Base-by-base conservation (phyloP, 805 yeast species). In the Suhomyces canberraensis region DNA sequence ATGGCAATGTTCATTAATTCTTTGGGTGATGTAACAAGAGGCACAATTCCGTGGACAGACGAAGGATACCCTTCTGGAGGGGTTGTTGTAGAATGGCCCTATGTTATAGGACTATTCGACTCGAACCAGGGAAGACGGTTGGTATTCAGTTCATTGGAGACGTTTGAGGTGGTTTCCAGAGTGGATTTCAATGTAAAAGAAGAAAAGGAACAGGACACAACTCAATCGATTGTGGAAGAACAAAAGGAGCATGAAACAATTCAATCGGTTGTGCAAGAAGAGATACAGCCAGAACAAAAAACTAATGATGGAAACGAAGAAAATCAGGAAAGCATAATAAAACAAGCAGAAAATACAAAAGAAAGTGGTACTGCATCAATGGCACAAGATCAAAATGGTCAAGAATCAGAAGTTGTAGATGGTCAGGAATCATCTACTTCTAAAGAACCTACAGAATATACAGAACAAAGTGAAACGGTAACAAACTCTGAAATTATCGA, bases 1-100 rank as follows among this genome's bases (percentile, higher is more conserved):
- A 58, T 67, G 44, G 67, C 67, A 7, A 66, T 67, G 73, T 64
- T 69, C 39, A 55, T 64, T 17, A 58, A 66, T 37, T 46, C 60
- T 0, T 31, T 42, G 11, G 73, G 73, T 1, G 70, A 67, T 36
- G 71, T 61, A 3, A 64, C 69, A 1, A 45, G 72, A 39, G 72
- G 73, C 3, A 69, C 72, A 2, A 41, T 69, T 14, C 48, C 65
- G 8, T 66, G 73, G 70, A 39, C 54, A 1, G 58, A 50, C 11
- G 34, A 42, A 4, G 71, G 71, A 3, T 64, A 61, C 31, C 71
- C 72, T 4, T 44, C 50, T 0, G 50, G 54, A 11, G 67, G 69
- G 1, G 37, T 66, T 11, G 56, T 45, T 1, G 47, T 66, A 3
- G 46, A 40, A 19, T 64, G 72, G 71, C 72, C 73, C 0, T 60